Percentiles rank a stretch among this genome's conserved stretches.
Conservation (phyloP, 805 yeast species). For the Hanseniaspora mollemarum region DNA sequence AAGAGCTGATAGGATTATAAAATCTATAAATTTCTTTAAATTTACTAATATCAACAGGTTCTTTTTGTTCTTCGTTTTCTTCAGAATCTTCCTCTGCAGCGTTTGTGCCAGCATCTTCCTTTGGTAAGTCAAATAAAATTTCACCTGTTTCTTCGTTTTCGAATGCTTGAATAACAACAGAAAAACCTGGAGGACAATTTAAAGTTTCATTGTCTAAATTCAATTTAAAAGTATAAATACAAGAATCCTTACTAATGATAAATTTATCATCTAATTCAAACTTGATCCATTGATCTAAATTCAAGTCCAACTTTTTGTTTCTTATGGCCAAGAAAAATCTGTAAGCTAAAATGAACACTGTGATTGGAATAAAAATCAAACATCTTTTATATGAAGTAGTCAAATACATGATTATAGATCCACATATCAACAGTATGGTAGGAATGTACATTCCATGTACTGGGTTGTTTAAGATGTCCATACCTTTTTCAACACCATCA, state of each 20-base stretch:
- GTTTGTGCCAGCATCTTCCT: not conserved
- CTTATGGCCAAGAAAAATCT: slow-evolving; percentile 31
- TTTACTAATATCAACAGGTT: slow-evolving; percentile 28
- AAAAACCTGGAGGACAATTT: slow-evolving; percentile 64
- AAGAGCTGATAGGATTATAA: slow-evolving; percentile 67
- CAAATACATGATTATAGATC: slow-evolving; percentile 42
- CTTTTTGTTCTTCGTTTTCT: slow-evolving; percentile 6
- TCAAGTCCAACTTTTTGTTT: slow-evolving; percentile 36
- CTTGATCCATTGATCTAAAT: slow-evolving; percentile 45
- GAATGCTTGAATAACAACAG: slow-evolving; percentile 43
- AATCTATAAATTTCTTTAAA: slow-evolving; percentile 37
- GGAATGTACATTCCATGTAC: slow-evolving; percentile 71
- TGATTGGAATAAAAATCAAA: slow-evolving; percentile 26
- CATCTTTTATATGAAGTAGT: slow-evolving; percentile 30
- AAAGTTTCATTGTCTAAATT: slow-evolving; percentile 49
- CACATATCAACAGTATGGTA: slow-evolving; percentile 45
- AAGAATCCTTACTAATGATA: slow-evolving; percentile 55
- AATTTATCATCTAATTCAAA: slow-evolving; percentile 67
- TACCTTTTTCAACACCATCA: slow-evolving; percentile 29
- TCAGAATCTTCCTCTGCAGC: slow-evolving; percentile 6
- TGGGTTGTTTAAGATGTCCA: slow-evolving; percentile 46
- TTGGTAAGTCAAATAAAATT: slow-evolving; percentile 14
- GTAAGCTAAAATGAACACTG: slow-evolving; percentile 33
- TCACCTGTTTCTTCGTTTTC: slow-evolving; percentile 14
- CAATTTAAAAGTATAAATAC: slow-evolving; percentile 61